These are phyloP conservation scores for Angomonas ambiguus DNA, from an alignment of 208 protist species.

Conservation along the genomic window DNA sequence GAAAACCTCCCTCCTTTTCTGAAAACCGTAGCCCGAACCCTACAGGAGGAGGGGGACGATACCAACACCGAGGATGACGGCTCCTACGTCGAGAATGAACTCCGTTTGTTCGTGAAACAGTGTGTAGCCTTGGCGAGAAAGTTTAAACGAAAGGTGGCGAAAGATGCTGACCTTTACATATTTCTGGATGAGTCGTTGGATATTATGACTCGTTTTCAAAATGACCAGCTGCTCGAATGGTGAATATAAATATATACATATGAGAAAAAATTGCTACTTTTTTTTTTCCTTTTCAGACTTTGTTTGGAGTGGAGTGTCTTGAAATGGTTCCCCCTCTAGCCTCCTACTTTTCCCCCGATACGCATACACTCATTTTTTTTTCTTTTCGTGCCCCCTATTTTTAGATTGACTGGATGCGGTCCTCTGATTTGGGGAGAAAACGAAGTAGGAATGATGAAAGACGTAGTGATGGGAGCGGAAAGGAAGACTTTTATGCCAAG, in stretches of 20 bases:
- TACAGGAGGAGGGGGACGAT: not conserved
- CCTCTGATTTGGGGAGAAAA: not conserved
- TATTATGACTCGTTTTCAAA: constrained; percentile 33
- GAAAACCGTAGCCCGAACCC: not conserved
- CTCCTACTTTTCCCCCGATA: not conserved
- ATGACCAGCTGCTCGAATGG: constrained; percentile 46
- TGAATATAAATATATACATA: not conserved
- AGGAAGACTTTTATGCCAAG: not conserved
- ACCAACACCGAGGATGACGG: constrained; percentile 26
- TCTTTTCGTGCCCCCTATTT: too few species aligned
- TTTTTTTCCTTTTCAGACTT: too few species aligned
- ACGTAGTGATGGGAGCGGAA: not conserved
- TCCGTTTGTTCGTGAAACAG: constrained; percentile 19
- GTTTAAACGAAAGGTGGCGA: constrained; percentile 15
- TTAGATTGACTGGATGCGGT: too few species aligned
- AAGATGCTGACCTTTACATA: constrained; percentile 2
- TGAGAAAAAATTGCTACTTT: not conserved
- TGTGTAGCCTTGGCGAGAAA: constrained; percentile 16
- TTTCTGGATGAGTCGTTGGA: constrained; percentile 24
- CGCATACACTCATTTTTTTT: not conserved
- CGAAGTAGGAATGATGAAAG: not conserved
- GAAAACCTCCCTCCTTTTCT: not conserved
- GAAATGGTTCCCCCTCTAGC: not conserved
- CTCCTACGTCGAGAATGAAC: constrained; percentile 23
- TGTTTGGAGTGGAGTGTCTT: too few species aligned